Evolutionary conservation across 2,329 filamentous ascomycete species (phyloP).

Genomic region (Pseudogymnoascus sp.): DNA sequence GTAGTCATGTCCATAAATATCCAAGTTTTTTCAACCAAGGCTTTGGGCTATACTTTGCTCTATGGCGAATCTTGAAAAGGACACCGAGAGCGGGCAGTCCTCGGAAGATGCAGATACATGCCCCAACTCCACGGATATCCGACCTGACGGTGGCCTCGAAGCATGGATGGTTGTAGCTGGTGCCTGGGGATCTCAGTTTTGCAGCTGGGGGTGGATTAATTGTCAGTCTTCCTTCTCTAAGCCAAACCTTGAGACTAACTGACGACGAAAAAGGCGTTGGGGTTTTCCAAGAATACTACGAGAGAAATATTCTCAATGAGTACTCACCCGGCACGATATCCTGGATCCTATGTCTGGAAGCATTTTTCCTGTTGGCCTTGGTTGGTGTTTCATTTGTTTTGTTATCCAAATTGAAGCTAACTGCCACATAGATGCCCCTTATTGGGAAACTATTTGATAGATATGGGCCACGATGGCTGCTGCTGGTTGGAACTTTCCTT

Average conservation of each 20-base stretch:
- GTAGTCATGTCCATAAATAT: neutral
- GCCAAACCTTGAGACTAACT: neutral
- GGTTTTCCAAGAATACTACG: constrained; percentile 50
- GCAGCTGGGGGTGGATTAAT: constrained; percentile 38
- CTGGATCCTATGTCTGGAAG: constrained; percentile 49
- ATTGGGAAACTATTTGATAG: constrained; percentile 54
- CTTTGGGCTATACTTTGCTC: neutral
- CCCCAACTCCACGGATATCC: neutral
- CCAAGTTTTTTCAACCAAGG: neutral
- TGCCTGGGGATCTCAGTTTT: constrained; percentile 35
- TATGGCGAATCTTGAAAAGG: neutral
- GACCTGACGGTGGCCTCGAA: constrained; percentile 44
- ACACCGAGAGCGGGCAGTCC: neutral
- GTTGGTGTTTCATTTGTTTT: constrained; percentile 35
- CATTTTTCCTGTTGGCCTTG: constrained; percentile 39
- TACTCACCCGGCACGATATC: constrained; percentile 45
- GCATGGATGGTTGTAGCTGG: constrained; percentile 48
- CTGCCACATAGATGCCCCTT: constrained; percentile 25
- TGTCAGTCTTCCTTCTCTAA: neutral
- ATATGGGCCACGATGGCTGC: constrained; percentile 49
- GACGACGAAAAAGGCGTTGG: constrained; percentile 34
- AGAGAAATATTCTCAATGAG: constrained; percentile 37
- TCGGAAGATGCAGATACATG: neutral
- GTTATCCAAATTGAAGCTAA: neutral
- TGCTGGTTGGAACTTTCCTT: constrained; percentile 31